Evolutionary conservation across 768 basidiomycete species (phyloP).

Genomic region (Tulasnella sp.): DNA sequence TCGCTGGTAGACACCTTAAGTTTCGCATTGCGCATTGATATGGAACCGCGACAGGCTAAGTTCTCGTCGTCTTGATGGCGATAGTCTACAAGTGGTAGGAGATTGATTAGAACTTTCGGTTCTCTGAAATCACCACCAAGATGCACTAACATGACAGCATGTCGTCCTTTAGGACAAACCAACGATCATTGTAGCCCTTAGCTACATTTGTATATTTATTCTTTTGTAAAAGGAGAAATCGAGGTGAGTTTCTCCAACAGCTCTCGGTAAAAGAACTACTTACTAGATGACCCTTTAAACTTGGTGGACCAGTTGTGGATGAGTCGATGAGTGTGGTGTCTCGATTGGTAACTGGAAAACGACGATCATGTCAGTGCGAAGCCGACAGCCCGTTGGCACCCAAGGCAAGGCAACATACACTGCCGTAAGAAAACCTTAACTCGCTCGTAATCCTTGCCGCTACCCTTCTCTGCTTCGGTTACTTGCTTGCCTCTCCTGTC

Average conservation of each 20-base stretch:
- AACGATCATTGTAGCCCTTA: constrained; percentile 78
- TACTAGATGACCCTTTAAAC: constrained; percentile 59
- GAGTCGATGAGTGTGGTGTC: constrained; percentile 60
- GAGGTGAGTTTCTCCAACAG: background rate
- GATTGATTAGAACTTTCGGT: background rate
- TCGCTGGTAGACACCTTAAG: constrained; percentile 47
- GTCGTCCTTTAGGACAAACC: constrained; percentile 87
- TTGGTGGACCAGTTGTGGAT: constrained; percentile 46
- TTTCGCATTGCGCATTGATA: constrained; percentile 73
- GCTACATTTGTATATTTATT: constrained; percentile 93
- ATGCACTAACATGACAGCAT: constrained; percentile 65
- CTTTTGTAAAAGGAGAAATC: constrained; percentile 19
- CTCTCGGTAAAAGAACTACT: background rate
- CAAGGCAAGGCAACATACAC: constrained; percentile 46
- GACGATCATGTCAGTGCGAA: constrained; percentile 11
- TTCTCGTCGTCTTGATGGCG: constrained; percentile 86
- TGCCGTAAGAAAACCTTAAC: constrained; percentile 77
- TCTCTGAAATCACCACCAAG: background rate
- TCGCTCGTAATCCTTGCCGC: constrained; percentile 61
- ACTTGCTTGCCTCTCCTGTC: constrained; percentile 64
- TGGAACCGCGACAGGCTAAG: constrained; percentile 75
- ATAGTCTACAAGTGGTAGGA: constrained; percentile 46
- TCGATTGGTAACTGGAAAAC: constrained; percentile 59
- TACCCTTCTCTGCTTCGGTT: constrained; percentile 50
- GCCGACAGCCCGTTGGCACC: background rate